Evolutionary conservation across 2,329 filamentous ascomycete species (phyloP), one percentile per base, ranked within the genome.

Genomic region (Dothiorella sarmentorum): DNA sequence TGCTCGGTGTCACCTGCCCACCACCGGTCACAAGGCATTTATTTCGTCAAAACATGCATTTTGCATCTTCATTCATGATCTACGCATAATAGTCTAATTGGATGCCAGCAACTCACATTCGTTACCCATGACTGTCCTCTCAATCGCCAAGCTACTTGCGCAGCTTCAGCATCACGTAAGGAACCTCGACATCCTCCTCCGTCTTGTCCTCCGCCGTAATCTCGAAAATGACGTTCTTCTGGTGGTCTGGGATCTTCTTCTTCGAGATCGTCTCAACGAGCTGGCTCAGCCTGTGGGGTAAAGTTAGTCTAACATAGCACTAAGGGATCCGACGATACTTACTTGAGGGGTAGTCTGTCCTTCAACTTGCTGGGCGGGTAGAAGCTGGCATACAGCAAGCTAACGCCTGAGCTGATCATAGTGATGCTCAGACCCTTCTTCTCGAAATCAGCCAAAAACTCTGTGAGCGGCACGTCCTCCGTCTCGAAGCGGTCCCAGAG

Each of bases 401-500:
- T 97, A 63, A 97, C 93, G 1, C 93, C 94, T n/a, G 91, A 96
- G 80, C 91, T 96, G 68, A 99, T 82, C 93, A 97, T 97, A 61
- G 86, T 89, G 58, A 97, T 87, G 18, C 79, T 85, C 57, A 99
- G 79, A 1, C 94, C 94, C 70, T 87, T 86, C 68, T 85, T 82
- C 71, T 89, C 83, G 71, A 99, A 97, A 68, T 89, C 78, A 58
- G 90, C 85, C 24, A 97, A 75, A 68, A 99, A 89, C 71, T 97
- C 86, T 69, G 84, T 81, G 52, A 99, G 80, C 2, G 91, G 93
- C 52, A 97, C 85, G 71, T 99, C 85, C 15, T 88, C 82, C 33
- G 96, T 81, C 78, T 97, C 92, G 68, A 97, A 97, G 37, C 94
- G 88, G 75, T 97, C 94, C 94, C 94, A 99, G 57, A 99, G 88